phyloP scores from a whole-genome alignment of 371 early-diverging fungal species.

The Mortierella sp. region DNA sequence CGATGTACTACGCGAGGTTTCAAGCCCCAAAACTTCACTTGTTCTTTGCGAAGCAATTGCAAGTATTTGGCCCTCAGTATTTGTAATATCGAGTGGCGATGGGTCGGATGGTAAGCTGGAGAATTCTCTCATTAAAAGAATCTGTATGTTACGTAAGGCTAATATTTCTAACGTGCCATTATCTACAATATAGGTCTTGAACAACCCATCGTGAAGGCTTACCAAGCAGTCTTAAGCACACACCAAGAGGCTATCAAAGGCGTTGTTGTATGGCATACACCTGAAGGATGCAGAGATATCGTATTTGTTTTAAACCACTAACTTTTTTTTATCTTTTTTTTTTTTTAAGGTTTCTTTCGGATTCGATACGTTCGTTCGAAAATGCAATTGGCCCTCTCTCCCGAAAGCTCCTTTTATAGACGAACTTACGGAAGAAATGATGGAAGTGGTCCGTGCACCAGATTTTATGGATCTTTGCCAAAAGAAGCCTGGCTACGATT shows the following conservation, averaged over 20 bases:
- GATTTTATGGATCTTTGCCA: slow-evolving; percentile 16
- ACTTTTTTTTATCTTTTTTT: not conserved
- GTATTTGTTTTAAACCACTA: not conserved
- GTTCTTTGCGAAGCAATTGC: slow-evolving; percentile 38
- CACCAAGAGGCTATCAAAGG: slow-evolving; percentile 27
- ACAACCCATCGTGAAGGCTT: slow-evolving; percentile 12
- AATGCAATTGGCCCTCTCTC: slow-evolving; percentile 30
- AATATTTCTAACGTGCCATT: not conserved
- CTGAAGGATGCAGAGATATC: not conserved
- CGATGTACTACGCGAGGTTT: slow-evolving; percentile 32
- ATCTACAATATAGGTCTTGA: slow-evolving; percentile 21
- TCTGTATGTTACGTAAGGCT: too few relatives aligned
- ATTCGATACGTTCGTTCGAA: slow-evolving; percentile 23
- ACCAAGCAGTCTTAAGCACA: slow-evolving; percentile 33
- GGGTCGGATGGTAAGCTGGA: slow-evolving; percentile 10
- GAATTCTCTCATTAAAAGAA: too few relatives aligned
- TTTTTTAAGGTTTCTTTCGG: slow-evolving; percentile 15
- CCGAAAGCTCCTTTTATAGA: slow-evolving; percentile 36
- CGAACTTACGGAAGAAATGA: slow-evolving; percentile 26
- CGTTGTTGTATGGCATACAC: slow-evolving; percentile 1
- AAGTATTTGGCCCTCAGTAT: slow-evolving; percentile 41
- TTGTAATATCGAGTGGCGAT: not conserved
- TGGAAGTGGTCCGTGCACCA: slow-evolving; percentile 13
- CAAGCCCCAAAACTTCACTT: slow-evolving; percentile 19
- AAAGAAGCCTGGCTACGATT: slow-evolving; percentile 14